Conservation (phyloP, 2,329 filamentous ascomycete genomes). For the Venturiaceae sp. region DNA sequence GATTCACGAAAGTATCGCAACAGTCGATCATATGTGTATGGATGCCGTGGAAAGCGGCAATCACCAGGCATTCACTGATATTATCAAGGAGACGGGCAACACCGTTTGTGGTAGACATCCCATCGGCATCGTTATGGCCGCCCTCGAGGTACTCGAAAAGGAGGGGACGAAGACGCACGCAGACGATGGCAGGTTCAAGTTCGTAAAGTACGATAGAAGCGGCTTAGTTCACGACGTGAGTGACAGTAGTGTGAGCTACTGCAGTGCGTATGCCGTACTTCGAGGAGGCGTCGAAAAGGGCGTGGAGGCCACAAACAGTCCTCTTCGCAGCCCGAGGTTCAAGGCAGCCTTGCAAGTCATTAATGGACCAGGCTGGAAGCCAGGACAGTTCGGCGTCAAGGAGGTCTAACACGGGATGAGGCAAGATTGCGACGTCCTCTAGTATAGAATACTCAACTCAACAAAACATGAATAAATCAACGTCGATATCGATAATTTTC, state of each 20-base stretch:
- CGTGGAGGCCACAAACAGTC: no score
- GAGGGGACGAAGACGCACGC: conserved; percentile 27
- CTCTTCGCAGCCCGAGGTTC: no score
- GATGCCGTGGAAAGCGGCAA: conserved; percentile 69
- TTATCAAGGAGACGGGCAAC: conserved; percentile 65
- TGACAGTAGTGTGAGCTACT: conserved; percentile 92
- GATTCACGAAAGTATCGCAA: conserved; percentile 78
- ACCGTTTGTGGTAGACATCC: conserved; percentile 93
- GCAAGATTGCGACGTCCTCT: no score
- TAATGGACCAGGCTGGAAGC: no score
- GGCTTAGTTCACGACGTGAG: conserved; percentile 54
- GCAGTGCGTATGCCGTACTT: conserved; percentile 84
- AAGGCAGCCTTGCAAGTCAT: no score
- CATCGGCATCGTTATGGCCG: conserved; percentile 87
- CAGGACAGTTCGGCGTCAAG: no score
- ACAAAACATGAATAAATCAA: no score
- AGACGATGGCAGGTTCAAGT: conserved; percentile 52
- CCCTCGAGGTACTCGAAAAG: conserved; percentile 54
- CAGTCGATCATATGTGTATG: conserved; percentile 75
- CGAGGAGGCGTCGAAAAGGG: no score
- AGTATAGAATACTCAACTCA: no score
- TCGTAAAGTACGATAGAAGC: conserved; percentile 83
- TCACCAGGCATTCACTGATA: conserved; percentile 60
- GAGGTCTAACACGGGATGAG: no score
- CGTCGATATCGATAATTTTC: no score